Base-by-base conservation (phyloP, 108 stramenopile genomes). In the Ochromonas danica region DNA sequence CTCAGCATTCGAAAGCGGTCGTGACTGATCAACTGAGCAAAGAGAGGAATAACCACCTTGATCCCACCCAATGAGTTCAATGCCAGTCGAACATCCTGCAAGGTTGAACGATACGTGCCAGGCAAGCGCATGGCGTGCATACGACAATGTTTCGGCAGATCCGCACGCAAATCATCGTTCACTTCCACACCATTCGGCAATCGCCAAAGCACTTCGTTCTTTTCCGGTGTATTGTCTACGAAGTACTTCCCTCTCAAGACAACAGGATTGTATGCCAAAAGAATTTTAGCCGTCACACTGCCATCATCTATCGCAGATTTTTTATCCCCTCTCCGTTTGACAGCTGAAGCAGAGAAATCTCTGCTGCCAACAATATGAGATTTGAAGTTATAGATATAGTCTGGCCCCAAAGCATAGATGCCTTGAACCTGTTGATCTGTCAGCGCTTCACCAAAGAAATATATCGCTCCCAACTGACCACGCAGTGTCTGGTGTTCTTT, bases 381-480 rank as follows among this genome's bases (percentile, higher is more conserved):
- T 40, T 85, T 71, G 39, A 83, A 83, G 39, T 62, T 83, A 80
- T 77, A 85, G 31, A 82, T 74, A 61, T 83, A 85, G 42, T 72
- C 80, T 25, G 84, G 84, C 22, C 82, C 84, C 25, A 83, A 74
- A 72, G 82, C 31, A n/a, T 80, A 61, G n/a, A 85, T 1, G 22
- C 71, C 51, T 33, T 72, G 79, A 25, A 85, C 39, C 43, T 77
- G 27, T 17, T 33, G 27, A 10, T 79, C 81, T 17, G 82, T n/a
- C 0, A 85, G 80, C 33, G 70, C 70, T 10, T 82, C 84, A 33
- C 30, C 41, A 61, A 85, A 85, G 71, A 85, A 80, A 67, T 85
- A 85, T 28, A 85, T 83, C 0, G 84, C 74, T 61, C 84, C 84
- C 82, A 85, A 81, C 80, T 85, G 82, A 25, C 78, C 78, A n/a